A percentile compares a stretch with the other conserved stretches of the same genome.
Conservation (phyloP, 2,329 filamentous ascomycete genomes). For the Aspergillus awamori region DNA sequence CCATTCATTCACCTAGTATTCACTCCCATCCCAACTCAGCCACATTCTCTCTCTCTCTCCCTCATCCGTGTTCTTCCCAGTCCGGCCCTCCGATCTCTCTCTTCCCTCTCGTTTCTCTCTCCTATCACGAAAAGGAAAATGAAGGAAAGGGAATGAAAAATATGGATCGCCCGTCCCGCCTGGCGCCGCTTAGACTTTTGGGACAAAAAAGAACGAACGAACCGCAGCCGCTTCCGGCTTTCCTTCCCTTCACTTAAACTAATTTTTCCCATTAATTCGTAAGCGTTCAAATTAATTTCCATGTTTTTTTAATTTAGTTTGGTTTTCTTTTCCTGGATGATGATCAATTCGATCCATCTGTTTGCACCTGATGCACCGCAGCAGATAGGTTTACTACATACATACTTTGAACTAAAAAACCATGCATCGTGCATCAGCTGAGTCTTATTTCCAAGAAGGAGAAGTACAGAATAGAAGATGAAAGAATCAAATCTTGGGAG, state of each 20-base stretch:
- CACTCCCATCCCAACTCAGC: background rate
- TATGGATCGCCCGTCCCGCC: slow-evolving; percentile 25
- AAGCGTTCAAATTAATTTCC: background rate
- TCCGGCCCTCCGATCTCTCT: background rate
- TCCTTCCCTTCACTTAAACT: background rate
- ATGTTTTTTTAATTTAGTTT: background rate
- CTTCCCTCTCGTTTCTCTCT: background rate
- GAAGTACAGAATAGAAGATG: too few species aligned
- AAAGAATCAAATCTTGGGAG: too few species aligned
- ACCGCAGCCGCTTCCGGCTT: slow-evolving; percentile 1
- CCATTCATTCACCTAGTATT: background rate
- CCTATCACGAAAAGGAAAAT: background rate
- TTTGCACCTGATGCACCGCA: background rate
- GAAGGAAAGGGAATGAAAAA: slow-evolving; percentile 1
- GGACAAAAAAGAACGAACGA: background rate
- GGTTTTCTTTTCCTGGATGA: background rate
- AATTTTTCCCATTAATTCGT: background rate
- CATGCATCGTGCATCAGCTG: too few species aligned
- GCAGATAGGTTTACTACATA: too few species aligned
- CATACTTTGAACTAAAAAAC: too few species aligned
- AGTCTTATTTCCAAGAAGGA: too few species aligned
- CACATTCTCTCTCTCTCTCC: background rate
- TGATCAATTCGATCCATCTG: background rate
- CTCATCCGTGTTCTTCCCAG: background rate
- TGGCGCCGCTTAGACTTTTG: slow-evolving; percentile 17